Percentiles rank a stretch among this genome's conserved stretches.
Conservation (phyloP, 768 basidiomycete genomes). For the Kockovaella imperatae region DNA sequence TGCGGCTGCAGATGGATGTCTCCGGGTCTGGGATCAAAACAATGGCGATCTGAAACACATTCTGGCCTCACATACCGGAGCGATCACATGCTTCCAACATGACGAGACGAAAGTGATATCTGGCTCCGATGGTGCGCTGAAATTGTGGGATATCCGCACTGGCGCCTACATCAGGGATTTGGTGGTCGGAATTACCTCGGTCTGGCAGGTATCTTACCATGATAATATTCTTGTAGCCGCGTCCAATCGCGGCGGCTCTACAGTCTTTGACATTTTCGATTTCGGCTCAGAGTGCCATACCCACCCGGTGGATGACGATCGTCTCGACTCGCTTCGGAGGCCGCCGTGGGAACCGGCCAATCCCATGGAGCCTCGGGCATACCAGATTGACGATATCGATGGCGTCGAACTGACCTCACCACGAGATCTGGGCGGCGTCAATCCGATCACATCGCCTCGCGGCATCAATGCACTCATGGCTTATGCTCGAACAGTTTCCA, state of each 20-base stretch:
- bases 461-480: too few species aligned
- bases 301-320: conserved; percentile 23
- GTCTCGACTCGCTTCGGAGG: conserved; percentile 16
- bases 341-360: conserved; percentile 24
- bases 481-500: too few species aligned
- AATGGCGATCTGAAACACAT: conserved; percentile 71
- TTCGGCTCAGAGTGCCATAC: conserved; percentile 19
- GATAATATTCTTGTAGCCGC: conserved; percentile 92
- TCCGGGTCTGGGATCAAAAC: conserved; percentile 89
- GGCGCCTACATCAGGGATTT: conserved; percentile 80
- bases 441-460: background rate
- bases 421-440: background rate
- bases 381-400: conserved; percentile 18
- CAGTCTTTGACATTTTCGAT: conserved; percentile 46
- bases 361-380: conserved; percentile 17
- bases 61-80: conserved; percentile 83
- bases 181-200: conserved; percentile 81
- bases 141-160: conserved; percentile 93
- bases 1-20: conserved; percentile 89
- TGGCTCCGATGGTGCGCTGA: conserved; percentile 89
- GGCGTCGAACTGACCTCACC: background rate
- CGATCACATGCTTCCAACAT: conserved; percentile 99
- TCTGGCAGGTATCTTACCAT: conserved; percentile 97
- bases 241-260: conserved; percentile 41
- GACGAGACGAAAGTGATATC: conserved; percentile 96